These are phyloP conservation scores for Aureobasidium namibiae DNA, from an alignment of 2,329 filamentous ascomycete species.

Conservation along the genomic window DNA sequence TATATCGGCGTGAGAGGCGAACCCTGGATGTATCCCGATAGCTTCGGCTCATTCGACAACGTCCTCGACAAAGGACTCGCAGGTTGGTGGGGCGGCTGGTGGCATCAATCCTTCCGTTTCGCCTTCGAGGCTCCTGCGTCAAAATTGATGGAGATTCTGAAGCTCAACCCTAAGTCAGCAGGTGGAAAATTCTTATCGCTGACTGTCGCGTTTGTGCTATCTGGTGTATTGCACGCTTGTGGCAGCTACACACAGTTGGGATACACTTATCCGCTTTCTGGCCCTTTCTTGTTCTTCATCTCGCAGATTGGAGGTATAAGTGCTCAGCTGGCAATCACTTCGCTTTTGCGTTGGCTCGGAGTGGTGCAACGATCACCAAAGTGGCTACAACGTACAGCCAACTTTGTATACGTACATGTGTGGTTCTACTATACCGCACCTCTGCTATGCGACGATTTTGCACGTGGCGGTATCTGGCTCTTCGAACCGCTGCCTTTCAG, in stretches of 20 bases:
- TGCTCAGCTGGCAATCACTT: conserved; percentile 44
- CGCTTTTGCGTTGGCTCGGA: conserved; percentile 27
- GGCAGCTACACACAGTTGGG: conserved; percentile 63
- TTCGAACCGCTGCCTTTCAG: conserved; percentile 77
- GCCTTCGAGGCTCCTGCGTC: conserved; percentile 56
- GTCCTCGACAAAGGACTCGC: conserved; percentile 63
- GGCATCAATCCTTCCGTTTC: conserved; percentile 84
- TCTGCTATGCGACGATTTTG: conserved; percentile 68
- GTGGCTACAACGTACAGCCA: conserved; percentile 44
- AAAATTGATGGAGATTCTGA: conserved; percentile 33
- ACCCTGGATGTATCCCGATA: conserved; percentile 54
- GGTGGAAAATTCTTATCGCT: conserved; percentile 34
- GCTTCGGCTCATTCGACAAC: conserved; percentile 44
- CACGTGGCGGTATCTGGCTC: conserved; percentile 65
- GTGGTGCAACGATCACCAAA: conserved; percentile 34
- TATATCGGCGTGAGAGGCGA: conserved; percentile 53
- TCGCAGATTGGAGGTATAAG: conserved; percentile 59
- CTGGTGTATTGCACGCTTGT: conserved; percentile 60
- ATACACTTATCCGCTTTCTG: conserved; percentile 45
- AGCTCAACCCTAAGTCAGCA: conserved; percentile 26
- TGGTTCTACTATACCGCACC: conserved; percentile 64
- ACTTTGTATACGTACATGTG: conserved; percentile 51
- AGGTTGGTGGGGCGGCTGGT: conserved; percentile 78
- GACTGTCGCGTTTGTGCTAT: conserved; percentile 55
- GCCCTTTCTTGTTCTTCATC: conserved; percentile 60